Base-by-base conservation (phyloP, 2,329 filamentous ascomycete genomes). In the Penicillium sumatraense region DNA sequence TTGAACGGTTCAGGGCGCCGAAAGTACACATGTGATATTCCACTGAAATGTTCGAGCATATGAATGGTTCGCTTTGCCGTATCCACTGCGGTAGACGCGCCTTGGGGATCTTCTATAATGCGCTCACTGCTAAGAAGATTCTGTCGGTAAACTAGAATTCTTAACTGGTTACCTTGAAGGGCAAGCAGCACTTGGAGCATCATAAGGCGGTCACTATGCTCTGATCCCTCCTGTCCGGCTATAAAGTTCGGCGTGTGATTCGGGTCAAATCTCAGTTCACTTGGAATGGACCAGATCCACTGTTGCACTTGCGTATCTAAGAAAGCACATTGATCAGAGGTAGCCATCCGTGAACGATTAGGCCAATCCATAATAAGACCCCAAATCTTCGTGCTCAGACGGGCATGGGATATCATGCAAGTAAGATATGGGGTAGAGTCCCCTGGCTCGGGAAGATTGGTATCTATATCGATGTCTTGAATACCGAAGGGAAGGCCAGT, bases 401-500 rank as follows among this genome's bases (percentile, higher is more conserved):
- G 72, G 0, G 78, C 77, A 35, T 81, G 81, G 1, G 73, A 75
- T 1, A 82, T 76, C 78, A 81, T 79, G 44, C 78, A 81, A 3
- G 74, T 74, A 0, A 82, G 64, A 41, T 81, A 81, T 0, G 75
- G 68, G 3, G 68, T 70, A n/a, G 69, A 64, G 13, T 70, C 61
- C 4, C 65, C 79, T 0, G 77, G 77, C 49, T 81, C 75, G 0
- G 78, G 78, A 1, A 82, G 61, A 29, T 76, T 75, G 0, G 79
- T 77, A 47, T 83, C 80, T 54, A 83, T 78, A 46, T 82, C 80
- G 0, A 75, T 72, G 49, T 82, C 80, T 11, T 79, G 71, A 5
- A 83, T 71, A 0, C 76, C 76, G 57, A 81, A 82, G 0, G 80
- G 79, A 20, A 82, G 62, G 9, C 80, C 79, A 0, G 79, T 81